Percentiles rank a stretch among this genome's conserved stretches.
Conservation (phyloP, 306 rosid genomes). For the Lathyrus aphaca region DNA sequence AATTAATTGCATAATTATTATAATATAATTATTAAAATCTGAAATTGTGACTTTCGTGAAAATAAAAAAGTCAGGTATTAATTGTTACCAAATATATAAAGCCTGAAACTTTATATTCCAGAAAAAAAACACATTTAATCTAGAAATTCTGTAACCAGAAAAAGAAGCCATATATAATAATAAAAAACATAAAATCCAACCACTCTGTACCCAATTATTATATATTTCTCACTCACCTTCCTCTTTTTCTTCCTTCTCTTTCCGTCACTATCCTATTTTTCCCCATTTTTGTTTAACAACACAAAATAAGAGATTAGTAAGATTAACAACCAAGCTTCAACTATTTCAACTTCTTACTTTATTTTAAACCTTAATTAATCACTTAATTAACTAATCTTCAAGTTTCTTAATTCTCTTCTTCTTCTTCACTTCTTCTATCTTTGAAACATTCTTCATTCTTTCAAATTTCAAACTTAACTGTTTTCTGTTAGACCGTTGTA, state of each 20-base stretch:
- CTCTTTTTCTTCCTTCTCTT: neutral
- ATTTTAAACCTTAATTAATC: neutral
- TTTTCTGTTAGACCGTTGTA: neutral
- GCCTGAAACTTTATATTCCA: too few relatives aligned
- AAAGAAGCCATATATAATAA: too few relatives aligned
- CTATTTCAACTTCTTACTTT: neutral
- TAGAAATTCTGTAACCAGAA: too few relatives aligned
- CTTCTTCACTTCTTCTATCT: neutral
- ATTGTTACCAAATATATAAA: too few relatives aligned
- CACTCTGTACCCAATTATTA: constrained; percentile 53
- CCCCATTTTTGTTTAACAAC: neutral
- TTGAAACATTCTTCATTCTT: constrained; percentile 2
- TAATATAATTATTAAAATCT: too few relatives aligned
- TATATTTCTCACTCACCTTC: constrained; percentile 18
- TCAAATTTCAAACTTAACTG: neutral
- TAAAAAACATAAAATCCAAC: constrained; percentile 45
- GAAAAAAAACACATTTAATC: too few relatives aligned
- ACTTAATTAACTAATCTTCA: neutral
- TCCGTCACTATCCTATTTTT: constrained; percentile 46
- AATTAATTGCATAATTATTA: too few relatives aligned
- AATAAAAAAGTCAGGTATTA: too few relatives aligned
- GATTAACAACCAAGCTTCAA: neutral
- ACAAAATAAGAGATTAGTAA: neutral
- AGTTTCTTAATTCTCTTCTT: neutral
- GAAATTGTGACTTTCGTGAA: too few relatives aligned